Evolutionary conservation across 2,329 filamentous ascomycete genomes (phyloP).

Genomic region (Diaporthe amygdali): DNA sequence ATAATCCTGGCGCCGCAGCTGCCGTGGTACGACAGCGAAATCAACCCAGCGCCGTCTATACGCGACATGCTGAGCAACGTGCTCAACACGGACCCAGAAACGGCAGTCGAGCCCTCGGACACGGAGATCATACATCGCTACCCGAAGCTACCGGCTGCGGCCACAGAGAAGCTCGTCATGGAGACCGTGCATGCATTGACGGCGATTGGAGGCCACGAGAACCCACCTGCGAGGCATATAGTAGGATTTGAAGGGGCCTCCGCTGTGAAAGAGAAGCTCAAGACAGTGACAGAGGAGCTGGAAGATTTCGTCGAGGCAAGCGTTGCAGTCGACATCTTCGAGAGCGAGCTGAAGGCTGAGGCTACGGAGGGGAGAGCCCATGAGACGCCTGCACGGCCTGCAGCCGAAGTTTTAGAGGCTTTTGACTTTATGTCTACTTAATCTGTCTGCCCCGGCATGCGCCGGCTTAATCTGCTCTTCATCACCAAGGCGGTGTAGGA

Average conservation of each 20-base stretch:
- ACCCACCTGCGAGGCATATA: conserved; percentile 92
- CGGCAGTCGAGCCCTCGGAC: conserved; percentile 43
- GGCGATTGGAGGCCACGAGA: conserved; percentile 93
- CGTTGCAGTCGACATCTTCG: conserved; percentile 78
- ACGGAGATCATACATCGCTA: conserved; percentile 69
- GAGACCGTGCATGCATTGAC: conserved; percentile 92
- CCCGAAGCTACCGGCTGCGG: conserved; percentile 70
- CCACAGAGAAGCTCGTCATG: conserved; percentile 76
- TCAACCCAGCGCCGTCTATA: conserved; percentile 79
- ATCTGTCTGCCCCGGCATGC: background rate
- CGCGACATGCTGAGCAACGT: conserved; percentile 83
- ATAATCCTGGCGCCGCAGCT: conserved; percentile 85
- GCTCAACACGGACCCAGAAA: conserved; percentile 76
- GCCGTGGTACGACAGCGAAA: conserved; percentile 65
- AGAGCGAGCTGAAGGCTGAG: conserved; percentile 59
- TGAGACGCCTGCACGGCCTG: conserved; percentile 29
- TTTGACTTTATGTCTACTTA: conserved; percentile 15
- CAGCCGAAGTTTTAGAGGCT: conserved; percentile 3
- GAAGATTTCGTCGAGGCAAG: conserved; percentile 96
- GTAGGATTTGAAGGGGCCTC: conserved; percentile 87
- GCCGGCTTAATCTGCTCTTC: background rate
- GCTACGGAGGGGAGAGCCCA: conserved; percentile 47
- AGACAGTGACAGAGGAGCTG: conserved; percentile 93
- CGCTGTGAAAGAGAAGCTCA: conserved; percentile 93
- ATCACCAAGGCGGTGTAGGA: background rate